Base-by-base conservation (phyloP, 148 eudicot species). In the Silene conica region DNA sequence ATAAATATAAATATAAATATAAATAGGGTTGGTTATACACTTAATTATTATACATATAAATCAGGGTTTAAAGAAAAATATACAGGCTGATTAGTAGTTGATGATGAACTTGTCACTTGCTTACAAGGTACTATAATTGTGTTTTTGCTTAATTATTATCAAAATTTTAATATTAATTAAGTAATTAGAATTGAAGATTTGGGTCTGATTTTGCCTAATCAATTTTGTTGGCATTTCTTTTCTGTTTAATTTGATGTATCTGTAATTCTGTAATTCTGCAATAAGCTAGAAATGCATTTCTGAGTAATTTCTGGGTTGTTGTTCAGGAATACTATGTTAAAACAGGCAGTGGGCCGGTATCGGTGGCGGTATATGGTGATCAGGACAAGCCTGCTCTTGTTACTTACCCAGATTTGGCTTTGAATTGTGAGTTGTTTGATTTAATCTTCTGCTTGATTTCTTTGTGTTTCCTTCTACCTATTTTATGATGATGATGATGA, bases 391-490 rank as follows among this genome's bases (percentile, higher is more conserved):
- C 98, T 12, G 98, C 93, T 71, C 90, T 92, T 62, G 79, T 92
- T 57, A 92, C 98, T 19, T 92, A 92, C 86, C 98, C 98, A 45
- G 98, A 92, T 84, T 70, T 92, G 75, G 98, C 88, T 75, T 79
- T 92, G 69, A 92, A 89, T 80, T 84, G 98, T 92, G 77, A 90
- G 98, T 83, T 48, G 14, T 19, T 9, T 60, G 61, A 68, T 21
- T 62, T n/a, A 4, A 18, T 58, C 56, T 21, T 10, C 41, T 62
- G 4, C 45, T n/a, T 25, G n/a, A 57, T 66, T 31, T 59, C 21
- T 9, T 63, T 18, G 1, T 62, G 34, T 62, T 5, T 34, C 6
- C 19, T n/a, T 65, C 31, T 69, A 18, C 54, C 13, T 41, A 7
- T 46, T 26, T 59, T 41, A 31, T 31, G 34, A 31, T 31, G n/a